Base-by-base conservation (phyloP, 2,329 filamentous ascomycete species). In the Xylariaceae sp. region DNA sequence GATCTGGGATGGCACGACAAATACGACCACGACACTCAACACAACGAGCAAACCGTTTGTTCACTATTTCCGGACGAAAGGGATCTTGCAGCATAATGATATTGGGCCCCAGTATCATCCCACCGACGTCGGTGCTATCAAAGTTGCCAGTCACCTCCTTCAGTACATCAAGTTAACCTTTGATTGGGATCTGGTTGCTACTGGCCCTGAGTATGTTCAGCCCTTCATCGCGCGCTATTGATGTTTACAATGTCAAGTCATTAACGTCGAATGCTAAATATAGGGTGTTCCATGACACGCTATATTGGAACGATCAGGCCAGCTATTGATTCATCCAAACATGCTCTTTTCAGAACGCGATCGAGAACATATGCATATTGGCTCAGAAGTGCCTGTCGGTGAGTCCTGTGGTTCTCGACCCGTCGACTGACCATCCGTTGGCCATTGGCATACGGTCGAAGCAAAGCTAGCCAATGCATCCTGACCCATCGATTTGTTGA, bases 41-140 rank as follows among this genome's bases (percentile, higher is more conserved):
- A 68, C 60, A 18, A 66, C 68, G 10, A 67, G 67, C 44, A 66
- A 77, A 58, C 76, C 77, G 0, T 86, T 83, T 56, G 62, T 86
- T 35, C 79, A 84, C 66, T 83, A 84, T 64, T 86, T 87, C 72
- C 82, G 85, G 65, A 85, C 81, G 0, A 82, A 77, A 8, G 83
- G 83, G 0, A 82, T 86, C 50, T 67, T 87, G 64, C 80, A 85
- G 64, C 82, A 86, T 66, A 85, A 86, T 63, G 83, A 86, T 66
- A 82, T 85, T 60, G 78, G 76, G 1, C 82, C 83, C 5, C 75
- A 78, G 63, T 84, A 76, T 64, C 84, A 87, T 66, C 83, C 82
- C 0, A 86, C 82, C 0, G 84, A 87, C 66, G 78, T 85, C 6
- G 82, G 83, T 0, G 80, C 84, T 56, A 75, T 86, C 66, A 86